Evolutionary conservation across 345 rosid genomes (phyloP), one percentile per base, ranked within the genome.

Genomic region (Cardiospermum halicacabum): DNA sequence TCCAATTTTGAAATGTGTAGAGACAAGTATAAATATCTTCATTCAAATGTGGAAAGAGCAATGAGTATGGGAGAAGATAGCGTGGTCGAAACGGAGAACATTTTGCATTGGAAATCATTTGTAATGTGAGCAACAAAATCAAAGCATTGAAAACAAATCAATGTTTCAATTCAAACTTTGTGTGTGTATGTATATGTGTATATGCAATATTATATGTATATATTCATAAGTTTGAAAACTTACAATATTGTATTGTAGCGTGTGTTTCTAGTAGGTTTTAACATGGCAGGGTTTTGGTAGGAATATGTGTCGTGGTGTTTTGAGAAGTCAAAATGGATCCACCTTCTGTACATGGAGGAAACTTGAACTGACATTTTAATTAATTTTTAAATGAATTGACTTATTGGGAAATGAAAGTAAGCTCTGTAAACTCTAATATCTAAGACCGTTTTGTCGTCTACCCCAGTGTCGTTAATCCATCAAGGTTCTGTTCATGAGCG

Each of bases 41-140:
- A 58, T 53, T 77, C 61, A 53, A 26, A n/a, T 30, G 56, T 37
- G 24, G 56, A 11, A 69, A 68, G 65, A 53, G 53, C 64, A 9
- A 13, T 3, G 21, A 37, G 72, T 75, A 64, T 81, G 65, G 78
- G 77, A 74, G 66, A 70, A 73, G 85, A 71, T 69, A 73, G 51
- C 96, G 98, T 89, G 90, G 96, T 92, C 91, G 84, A 79, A 47
- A 85, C 97, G 97, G 77, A 66, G 82, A 74, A 76, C 84, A 74
- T 18, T 64, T 40, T 70, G 77, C 84, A 50, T 81, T 45, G 77
- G 82, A 70, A 74, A 75, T 68, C 60, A 64, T 50, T 18, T 60
- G 30, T 25, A 47, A 47, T 6, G 22, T n/a, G n/a, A n/a, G 12
- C 67, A 30, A 56, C 49, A 72, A 48, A 42, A 62, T 68, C 72